These are phyloP conservation scores for Fraxinus floribunda DNA, from an alignment of 305 asterid species.

Conservation along the genomic window DNA sequence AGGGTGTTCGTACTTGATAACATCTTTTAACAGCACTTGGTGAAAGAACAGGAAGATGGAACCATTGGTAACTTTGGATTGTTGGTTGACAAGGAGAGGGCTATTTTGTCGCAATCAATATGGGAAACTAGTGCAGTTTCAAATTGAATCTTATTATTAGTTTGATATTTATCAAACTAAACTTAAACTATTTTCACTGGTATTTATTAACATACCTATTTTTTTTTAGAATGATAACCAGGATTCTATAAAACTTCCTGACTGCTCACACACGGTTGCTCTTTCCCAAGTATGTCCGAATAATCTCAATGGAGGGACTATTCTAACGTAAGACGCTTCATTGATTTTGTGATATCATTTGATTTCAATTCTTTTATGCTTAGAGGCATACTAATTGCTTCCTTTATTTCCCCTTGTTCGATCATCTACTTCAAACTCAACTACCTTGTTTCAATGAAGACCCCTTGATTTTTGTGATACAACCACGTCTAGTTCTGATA, in stretches of 20 bases:
- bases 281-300: slow-evolving; percentile 72
- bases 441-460: slow-evolving; percentile 43
- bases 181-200: slow-evolving; percentile 13
- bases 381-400: slow-evolving; percentile 12
- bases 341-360: slow-evolving; percentile 15
- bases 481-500: slow-evolving; percentile 49
- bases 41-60: slow-evolving; percentile 1
- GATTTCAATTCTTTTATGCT: slow-evolving; percentile 10
- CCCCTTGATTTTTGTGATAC: slow-evolving; percentile 80
- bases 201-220: slow-evolving; percentile 22
- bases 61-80: not conserved
- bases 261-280: slow-evolving; percentile 61
- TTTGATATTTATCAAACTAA: not conserved
- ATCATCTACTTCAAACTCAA: not conserved
- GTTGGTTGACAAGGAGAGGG: not conserved
- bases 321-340: slow-evolving; percentile 62
- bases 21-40: not conserved
- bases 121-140: not conserved
- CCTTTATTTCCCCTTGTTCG: slow-evolving; percentile 9
- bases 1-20: not conserved
- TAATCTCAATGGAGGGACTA: slow-evolving; percentile 60
- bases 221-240: slow-evolving; percentile 41
- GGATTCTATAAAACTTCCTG: slow-evolving; percentile 76
- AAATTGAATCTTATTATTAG: not conserved
- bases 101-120: not conserved